Base-by-base conservation (phyloP, 169 alveolate genomes). In the Plasmodium chabaudi region DNA sequence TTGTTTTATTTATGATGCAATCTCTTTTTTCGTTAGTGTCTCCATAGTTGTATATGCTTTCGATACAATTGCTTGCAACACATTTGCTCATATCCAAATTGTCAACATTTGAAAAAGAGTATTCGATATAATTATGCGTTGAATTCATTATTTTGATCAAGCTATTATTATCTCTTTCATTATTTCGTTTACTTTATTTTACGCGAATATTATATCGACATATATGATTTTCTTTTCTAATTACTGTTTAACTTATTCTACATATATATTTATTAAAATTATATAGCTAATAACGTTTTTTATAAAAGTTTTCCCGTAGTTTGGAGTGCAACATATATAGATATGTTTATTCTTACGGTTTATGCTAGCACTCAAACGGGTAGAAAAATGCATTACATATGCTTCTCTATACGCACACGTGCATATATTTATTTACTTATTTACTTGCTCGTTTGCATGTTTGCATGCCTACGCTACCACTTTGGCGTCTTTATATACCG, bases 41-140 rank as follows among this genome's bases (percentile, higher is more conserved):
- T 7, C 25, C 15, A 71, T 51, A 23, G 15, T 27, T 25, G 9
- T 47, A 12, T 9, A n/a, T 17, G 3, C 21, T 10, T 61, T 42
- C 12, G 9, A 10, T 25, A 10, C 71, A 12, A 10, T 47, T 61
- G 2, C 21, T 15, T 25, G 46, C 49, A 61, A 25, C 49, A 23
- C 21, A 12, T 7, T 17, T 61, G 2, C 27, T n/a, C n/a, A 6
- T 17, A 61, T 10, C 19, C n/a, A 10, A 9, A 17, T 27, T 25
- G 4, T 61, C 71, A 9, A 9, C 49, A 49, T 17, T 17, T 7
- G 57, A 46, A 68, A 44, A 71, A 12, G 56, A 51, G 17, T 55
- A 71, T 23, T 71, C 84, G 39, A 49, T 71, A 55, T 51, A 71
- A 71, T 71, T 71, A 23, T 55, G 51, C 2, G 44, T 17, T 7